Conservation (phyloP, 148 eudicot species). For the Rhododendron griersonianum region DNA sequence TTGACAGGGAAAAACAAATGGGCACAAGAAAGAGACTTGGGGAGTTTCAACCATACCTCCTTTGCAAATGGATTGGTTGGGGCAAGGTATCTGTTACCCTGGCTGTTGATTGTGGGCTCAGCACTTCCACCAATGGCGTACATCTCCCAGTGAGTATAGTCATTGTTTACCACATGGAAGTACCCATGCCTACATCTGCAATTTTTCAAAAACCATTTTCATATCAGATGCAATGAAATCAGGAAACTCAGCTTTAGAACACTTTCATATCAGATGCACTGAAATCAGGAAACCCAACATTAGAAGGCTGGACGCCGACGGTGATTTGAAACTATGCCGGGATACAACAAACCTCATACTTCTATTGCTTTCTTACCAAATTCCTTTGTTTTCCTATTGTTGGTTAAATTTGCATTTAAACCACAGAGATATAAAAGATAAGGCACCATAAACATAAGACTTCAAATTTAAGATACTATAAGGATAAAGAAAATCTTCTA, state of each 20-base stretch:
- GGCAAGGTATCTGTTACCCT: constrained; percentile 88
- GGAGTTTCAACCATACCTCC: constrained; percentile 41
- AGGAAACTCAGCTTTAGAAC: neutral
- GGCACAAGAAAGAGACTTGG: neutral
- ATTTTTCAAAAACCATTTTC: neutral
- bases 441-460: neutral
- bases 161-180: constrained; percentile 95
- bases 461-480: neutral
- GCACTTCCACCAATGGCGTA: constrained; percentile 97
- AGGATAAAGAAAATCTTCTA: neutral
- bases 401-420: neutral
- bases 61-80: constrained; percentile 70
- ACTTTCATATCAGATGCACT: neutral
- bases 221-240: constrained; percentile 1
- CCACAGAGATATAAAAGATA: neutral
- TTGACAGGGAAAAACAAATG: neutral
- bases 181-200: constrained; percentile 90
- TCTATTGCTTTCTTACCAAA: neutral
- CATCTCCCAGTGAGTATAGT: constrained; percentile 99
- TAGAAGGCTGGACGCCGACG: neutral
- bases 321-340: neutral
- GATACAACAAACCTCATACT: neutral
- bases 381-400: neutral
- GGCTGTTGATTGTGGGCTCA: constrained; percentile 85
- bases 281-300: neutral